These are phyloP conservation scores for Fusarium palustre DNA, from an alignment of 2,329 filamentous ascomycete species.

Conservation along the genomic window DNA sequence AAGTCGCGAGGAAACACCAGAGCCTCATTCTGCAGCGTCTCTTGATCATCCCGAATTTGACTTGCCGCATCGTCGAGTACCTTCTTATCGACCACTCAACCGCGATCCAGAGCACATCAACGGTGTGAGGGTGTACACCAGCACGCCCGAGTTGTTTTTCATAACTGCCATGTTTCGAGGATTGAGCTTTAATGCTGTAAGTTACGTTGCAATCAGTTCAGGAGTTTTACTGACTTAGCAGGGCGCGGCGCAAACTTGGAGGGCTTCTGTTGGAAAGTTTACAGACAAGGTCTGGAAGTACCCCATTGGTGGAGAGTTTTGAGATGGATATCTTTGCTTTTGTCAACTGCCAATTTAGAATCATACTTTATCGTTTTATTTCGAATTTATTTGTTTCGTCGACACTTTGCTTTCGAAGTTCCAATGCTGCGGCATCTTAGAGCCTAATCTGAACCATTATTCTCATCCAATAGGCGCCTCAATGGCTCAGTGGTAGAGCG, in stretches of 20 bases:
- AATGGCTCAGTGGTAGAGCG: constrained; percentile 33
- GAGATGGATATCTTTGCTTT: neutral
- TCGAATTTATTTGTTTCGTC: no score
- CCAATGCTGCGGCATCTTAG: neutral
- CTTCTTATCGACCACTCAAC: constrained; percentile 23
- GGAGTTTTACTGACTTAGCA: neutral
- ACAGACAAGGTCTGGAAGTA: constrained; percentile 32
- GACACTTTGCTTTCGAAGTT: no score
- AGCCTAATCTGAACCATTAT: neutral
- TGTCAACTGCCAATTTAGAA: no score
- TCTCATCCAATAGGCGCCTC: constrained; percentile 15
- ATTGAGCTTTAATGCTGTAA: constrained; percentile 21
- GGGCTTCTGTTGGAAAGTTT: constrained; percentile 24
- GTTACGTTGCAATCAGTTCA: neutral
- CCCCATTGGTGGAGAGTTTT: constrained; percentile 31
- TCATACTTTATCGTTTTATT: no score
- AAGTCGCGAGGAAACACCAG: neutral
- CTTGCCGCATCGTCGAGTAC: constrained; percentile 23
- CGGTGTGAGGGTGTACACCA: constrained; percentile 20
- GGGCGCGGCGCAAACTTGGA: constrained; percentile 31
- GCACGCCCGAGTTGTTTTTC: constrained; percentile 15
- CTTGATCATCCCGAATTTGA: constrained; percentile 16
- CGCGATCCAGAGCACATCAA: constrained; percentile 1
- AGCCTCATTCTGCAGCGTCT: neutral
- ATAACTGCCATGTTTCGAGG: constrained; percentile 31